These are phyloP conservation scores for Dentipellis fragilis DNA, from an alignment of 768 basidiomycete genomes.

Conservation along the genomic window DNA sequence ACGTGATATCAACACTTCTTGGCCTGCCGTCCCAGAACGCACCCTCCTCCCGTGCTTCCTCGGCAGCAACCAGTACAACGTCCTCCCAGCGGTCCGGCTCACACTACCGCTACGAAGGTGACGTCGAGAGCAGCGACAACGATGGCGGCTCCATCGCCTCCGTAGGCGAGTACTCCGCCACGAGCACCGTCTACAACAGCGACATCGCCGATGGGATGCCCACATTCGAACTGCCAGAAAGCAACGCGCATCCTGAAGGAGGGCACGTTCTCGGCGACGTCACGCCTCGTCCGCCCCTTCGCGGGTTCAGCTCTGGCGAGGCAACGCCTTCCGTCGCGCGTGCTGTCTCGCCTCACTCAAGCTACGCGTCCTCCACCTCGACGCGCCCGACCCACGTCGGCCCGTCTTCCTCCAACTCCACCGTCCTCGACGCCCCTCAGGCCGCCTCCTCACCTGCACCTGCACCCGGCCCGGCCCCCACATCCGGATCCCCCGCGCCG, in stretches of 20 bases:
- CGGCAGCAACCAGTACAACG: constrained; percentile 16
- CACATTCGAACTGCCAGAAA: constrained; percentile 7
- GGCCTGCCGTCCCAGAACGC: constrained; percentile 36
- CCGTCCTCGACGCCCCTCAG: background rate
- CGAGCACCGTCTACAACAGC: constrained; percentile 10
- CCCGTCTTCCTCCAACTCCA: background rate
- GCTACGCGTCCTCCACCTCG: background rate
- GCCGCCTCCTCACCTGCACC: background rate
- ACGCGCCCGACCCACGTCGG: background rate
- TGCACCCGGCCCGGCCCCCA: background rate
- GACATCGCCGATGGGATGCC: constrained; percentile 5
- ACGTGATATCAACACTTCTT: constrained; percentile 56
- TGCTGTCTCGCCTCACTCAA: background rate
- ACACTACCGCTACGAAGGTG: constrained; percentile 25
- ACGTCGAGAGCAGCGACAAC: constrained; percentile 25
- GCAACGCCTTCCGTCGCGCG: constrained; percentile 8
- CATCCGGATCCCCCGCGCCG: background rate
- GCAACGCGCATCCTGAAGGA: background rate
- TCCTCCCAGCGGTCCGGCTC: constrained; percentile 4
- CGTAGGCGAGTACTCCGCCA: constrained; percentile 9
- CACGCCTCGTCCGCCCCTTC: constrained; percentile 44
- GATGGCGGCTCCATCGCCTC: constrained; percentile 14
- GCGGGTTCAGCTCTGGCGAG: constrained; percentile 8
- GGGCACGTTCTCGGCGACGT: constrained; percentile 33
- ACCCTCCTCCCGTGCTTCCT: constrained; percentile 19